A percentile compares a stretch with the other conserved stretches of the same genome.
Evolutionary conservation across 1,139 yeast genomes (phyloP).

Genomic region (Saccharomycopsis crataegensis): DNA sequence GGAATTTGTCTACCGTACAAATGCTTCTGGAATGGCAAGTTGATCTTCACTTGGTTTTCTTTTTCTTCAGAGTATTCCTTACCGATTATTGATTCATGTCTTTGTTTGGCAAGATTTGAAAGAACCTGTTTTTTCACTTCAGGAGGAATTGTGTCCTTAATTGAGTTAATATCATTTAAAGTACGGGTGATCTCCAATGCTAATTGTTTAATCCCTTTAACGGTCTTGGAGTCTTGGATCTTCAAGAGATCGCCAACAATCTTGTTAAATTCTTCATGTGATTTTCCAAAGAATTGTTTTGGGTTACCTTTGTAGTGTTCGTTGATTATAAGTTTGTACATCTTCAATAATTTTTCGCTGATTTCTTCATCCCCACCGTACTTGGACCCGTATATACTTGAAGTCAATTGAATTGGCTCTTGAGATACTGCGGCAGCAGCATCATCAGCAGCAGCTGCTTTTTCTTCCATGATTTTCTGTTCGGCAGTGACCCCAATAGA

Average conservation of each 20-base stretch:
- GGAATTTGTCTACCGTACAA: conserved; percentile 77
- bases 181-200: conserved; percentile 23
- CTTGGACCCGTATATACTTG: conserved; percentile 12
- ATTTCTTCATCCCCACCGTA: conserved; percentile 24
- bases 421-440: neutral
- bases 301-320: conserved; percentile 7
- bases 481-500: conserved; percentile 20
- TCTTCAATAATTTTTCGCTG: conserved; percentile 22
- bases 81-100: conserved; percentile 12
- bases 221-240: conserved; percentile 26
- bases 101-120: conserved; percentile 4
- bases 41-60: conserved; percentile 27
- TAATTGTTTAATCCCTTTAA: conserved; percentile 29
- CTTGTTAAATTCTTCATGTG: conserved; percentile 1
- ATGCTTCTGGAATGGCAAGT: conserved; percentile 69
- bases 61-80: conserved; percentile 15
- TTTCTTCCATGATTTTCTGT: neutral
- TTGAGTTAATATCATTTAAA: conserved; percentile 10
- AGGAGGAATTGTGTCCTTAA: neutral
- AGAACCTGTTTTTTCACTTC: conserved; percentile 8
- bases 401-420: conserved; percentile 2
- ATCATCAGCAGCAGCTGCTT: conserved; percentile 14
- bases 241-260: conserved; percentile 8
- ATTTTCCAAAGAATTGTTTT: conserved; percentile 1
- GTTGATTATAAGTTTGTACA: conserved; percentile 23